Percentiles rank a stretch among this genome's conserved stretches.
These are phyloP conservation scores for Panellus pusillus DNA, from an alignment of 768 basidiomycete genomes.

Conservation along the genomic window DNA sequence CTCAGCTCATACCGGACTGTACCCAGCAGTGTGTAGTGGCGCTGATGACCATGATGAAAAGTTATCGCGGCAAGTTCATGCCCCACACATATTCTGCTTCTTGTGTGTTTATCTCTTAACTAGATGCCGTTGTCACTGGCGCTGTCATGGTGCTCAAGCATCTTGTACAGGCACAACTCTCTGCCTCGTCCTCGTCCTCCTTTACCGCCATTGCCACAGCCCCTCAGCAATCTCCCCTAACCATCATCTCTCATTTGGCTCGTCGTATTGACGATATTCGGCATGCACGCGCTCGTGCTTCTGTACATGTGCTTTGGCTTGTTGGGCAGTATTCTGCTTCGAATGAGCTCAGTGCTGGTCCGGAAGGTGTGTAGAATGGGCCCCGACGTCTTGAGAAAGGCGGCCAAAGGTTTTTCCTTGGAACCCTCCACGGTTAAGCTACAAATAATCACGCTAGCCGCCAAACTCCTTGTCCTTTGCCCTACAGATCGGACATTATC, in stretches of 20 bases:
- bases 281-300: conserved; percentile 80
- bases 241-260: conserved; percentile 79
- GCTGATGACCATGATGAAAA: conserved; percentile 79
- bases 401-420: conserved; percentile 47
- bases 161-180: conserved; percentile 71
- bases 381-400: conserved; percentile 84
- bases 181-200: conserved; percentile 23
- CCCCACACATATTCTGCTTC: neutral
- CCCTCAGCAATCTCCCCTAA: conserved; percentile 45
- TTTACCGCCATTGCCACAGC: conserved; percentile 26
- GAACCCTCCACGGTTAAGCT: conserved; percentile 73
- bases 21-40: conserved; percentile 71
- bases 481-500: conserved; percentile 50
- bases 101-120: neutral
- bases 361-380: conserved; percentile 75
- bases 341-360: conserved; percentile 32
- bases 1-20: conserved; percentile 65
- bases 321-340: conserved; percentile 82
- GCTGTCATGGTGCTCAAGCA: conserved; percentile 85
- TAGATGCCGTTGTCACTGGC: conserved; percentile 75
- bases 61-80: conserved; percentile 57
- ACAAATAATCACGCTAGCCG: conserved; percentile 81
- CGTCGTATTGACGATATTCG: conserved; percentile 75
- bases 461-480: conserved; percentile 76
- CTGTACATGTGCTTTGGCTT: conserved; percentile 89